A percentile compares a stretch with the other conserved stretches of the same genome.
Evolutionary conservation across 148 eudicot genomes (phyloP).

Genomic region (Diospyros lotus): DNA sequence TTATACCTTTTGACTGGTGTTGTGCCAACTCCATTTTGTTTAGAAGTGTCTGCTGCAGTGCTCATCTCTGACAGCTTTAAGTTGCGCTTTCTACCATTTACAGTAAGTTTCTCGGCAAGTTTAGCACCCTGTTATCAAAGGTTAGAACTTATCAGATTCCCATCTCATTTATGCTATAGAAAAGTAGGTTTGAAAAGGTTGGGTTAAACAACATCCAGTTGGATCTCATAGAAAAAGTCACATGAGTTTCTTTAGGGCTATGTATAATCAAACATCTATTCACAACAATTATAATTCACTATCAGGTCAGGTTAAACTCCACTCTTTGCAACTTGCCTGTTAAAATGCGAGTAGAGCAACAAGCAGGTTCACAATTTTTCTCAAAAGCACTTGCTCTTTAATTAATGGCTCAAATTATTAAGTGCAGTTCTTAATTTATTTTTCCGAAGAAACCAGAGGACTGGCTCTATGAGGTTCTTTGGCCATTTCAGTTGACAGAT

Average conservation of each 20-base stretch:
- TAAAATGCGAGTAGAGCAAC: not conserved
- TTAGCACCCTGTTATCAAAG: slow-evolving; percentile 25
- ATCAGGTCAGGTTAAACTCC: too few relatives aligned
- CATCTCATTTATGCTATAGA: not conserved
- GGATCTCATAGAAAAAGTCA: not conserved
- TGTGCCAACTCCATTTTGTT: slow-evolving; percentile 31
- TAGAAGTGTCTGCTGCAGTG: not conserved
- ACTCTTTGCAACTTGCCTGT: not conserved
- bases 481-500: not conserved
- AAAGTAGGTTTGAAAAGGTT: not conserved
- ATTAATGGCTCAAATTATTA: not conserved
- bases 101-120: slow-evolving; percentile 14
- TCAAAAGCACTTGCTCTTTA: too few relatives aligned
- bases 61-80: slow-evolving; percentile 6
- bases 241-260: too few relatives aligned
- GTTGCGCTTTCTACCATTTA: too few relatives aligned
- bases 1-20: slow-evolving; percentile 37
- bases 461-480: not conserved
- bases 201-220: too few relatives aligned
- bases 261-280: too few relatives aligned
- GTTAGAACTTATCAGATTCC: not conserved
- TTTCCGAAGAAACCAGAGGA: not conserved
- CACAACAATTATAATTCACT: too few relatives aligned
- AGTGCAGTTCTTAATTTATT: not conserved
- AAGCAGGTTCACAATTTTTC: not conserved